phyloP scores from a whole-genome alignment of 768 basidiomycete species.

The Lactarius trivialis region DNA sequence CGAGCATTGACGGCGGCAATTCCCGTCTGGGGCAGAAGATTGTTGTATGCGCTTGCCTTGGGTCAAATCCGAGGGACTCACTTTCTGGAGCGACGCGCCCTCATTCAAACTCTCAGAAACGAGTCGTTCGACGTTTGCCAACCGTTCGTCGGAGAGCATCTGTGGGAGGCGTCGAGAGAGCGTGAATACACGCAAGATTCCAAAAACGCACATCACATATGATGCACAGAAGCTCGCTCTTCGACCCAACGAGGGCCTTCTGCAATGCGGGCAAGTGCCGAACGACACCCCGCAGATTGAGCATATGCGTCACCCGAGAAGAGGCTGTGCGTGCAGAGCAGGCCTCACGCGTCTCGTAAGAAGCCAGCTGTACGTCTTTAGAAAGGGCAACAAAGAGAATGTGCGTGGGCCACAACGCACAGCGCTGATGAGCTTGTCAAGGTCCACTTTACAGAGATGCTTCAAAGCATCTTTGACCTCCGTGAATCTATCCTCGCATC shows the following conservation, averaged over 20 bases:
- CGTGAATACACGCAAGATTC: background rate
- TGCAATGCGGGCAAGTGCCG: conserved; percentile 57
- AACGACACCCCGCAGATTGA: conserved; percentile 69
- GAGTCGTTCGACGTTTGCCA: conserved; percentile 53
- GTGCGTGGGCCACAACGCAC: conserved; percentile 32
- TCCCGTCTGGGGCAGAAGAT: conserved; percentile 45
- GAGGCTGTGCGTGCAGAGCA: conserved; percentile 58
- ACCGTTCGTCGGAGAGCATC: conserved; percentile 72
- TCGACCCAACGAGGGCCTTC: conserved; percentile 52
- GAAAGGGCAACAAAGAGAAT: background rate
- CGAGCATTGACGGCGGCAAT: conserved; percentile 69
- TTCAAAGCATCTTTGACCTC: conserved; percentile 64
- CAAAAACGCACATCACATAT: conserved; percentile 46
- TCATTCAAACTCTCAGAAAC: conserved; percentile 69
- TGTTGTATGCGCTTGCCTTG: background rate
- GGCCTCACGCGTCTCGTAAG: conserved; percentile 50
- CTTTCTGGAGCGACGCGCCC: conserved; percentile 54
- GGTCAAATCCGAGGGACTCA: conserved; percentile 24
- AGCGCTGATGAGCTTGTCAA: conserved; percentile 78
- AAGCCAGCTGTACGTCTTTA: conserved; percentile 47
- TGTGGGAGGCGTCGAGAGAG: conserved; percentile 25
- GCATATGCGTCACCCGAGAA: conserved; percentile 67
- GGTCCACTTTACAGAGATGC: conserved; percentile 70
- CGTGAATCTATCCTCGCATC: conserved; percentile 67
- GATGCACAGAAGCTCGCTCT: conserved; percentile 54